Percentiles rank a stretch among this genome's conserved stretches.
These are phyloP conservation scores for Xylaria scruposa DNA, from an alignment of 495 filamentous ascomycete genomes.

Conservation along the genomic window DNA sequence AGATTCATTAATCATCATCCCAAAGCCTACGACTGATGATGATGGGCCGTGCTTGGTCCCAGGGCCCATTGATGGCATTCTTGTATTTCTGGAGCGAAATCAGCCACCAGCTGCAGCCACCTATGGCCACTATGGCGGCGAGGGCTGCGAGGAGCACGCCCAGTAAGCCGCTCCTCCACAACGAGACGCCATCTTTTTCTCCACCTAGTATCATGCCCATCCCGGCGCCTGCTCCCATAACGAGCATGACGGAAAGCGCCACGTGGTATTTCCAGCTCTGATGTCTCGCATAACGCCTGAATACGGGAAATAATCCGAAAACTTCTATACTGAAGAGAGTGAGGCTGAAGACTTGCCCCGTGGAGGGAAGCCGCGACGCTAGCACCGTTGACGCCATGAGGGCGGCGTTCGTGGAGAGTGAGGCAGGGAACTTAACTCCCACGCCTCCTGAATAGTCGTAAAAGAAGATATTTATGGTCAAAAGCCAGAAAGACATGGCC, in stretches of 20 bases:
- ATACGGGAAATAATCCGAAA: constrained; percentile 95
- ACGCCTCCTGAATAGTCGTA: constrained; percentile 86
- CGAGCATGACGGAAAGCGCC: constrained; percentile 75
- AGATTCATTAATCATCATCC: constrained; percentile 50
- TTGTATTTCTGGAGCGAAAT: constrained; percentile 98
- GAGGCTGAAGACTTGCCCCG: constrained; percentile 92
- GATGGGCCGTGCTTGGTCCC: constrained; percentile 94
- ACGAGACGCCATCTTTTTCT: constrained; percentile 46
- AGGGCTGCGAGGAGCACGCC: constrained; percentile 74
- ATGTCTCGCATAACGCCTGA: constrained; percentile 83
- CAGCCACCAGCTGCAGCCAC: constrained; percentile 96
- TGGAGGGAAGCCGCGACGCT: constrained; percentile 83
- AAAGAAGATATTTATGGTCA: constrained; percentile 95
- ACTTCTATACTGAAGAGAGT: constrained; percentile 97
- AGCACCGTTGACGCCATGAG: constrained; percentile 94
- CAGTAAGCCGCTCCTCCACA: constrained; percentile 76
- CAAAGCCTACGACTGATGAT: constrained; percentile 60
- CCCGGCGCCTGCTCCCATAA: constrained; percentile 77
- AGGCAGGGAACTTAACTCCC: constrained; percentile 70
- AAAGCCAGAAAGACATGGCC: constrained; percentile 91
- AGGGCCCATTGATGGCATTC: constrained; percentile 97
- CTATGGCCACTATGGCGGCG: constrained; percentile 77
- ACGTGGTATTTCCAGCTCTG: constrained; percentile 85
- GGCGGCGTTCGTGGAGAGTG: constrained; percentile 91
- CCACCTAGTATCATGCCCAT: constrained; percentile 70